These are phyloP conservation scores for Lumnitzera littorea DNA, from an alignment of 345 rosid species.

Conservation along the genomic window DNA sequence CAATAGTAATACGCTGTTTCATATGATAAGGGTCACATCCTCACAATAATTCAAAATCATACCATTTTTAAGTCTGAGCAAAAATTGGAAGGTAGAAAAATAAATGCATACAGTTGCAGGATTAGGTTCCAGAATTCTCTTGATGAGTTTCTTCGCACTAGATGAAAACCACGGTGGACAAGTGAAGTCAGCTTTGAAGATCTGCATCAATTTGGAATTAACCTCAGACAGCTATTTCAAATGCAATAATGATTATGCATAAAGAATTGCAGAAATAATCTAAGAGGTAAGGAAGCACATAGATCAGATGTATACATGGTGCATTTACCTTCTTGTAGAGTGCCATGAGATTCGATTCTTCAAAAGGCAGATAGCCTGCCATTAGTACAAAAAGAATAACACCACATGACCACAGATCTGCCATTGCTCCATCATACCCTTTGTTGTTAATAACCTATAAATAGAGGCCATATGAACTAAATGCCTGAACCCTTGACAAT, in stretches of 20 bases:
- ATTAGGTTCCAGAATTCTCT: constrained; percentile 87
- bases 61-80: constrained; percentile 1
- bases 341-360: constrained; percentile 74
- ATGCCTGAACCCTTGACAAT: background rate
- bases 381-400: constrained; percentile 93
- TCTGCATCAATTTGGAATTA: constrained; percentile 38
- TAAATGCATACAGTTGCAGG: constrained; percentile 55
- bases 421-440: constrained; percentile 96
- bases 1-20: constrained; percentile 72
- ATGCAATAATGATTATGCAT: background rate
- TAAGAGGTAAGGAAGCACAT: background rate
- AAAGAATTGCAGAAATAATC: background rate
- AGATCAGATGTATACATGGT: constrained; percentile 1
- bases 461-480: constrained; percentile 8
- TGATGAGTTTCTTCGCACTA: constrained; percentile 85
- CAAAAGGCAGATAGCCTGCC: constrained; percentile 98
- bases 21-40: constrained; percentile 16
- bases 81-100: constrained; percentile 1
- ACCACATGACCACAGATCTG: constrained; percentile 98
- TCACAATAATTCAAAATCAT: background rate
- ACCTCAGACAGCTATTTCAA: constrained; percentile 1
- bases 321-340: constrained; percentile 68
- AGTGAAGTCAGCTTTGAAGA: constrained; percentile 81
- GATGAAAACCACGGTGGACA: constrained; percentile 97
- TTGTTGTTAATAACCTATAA: constrained; percentile 85